These are phyloP conservation scores for Suillus subaureus DNA, from an alignment of 768 basidiomycete species.

Conservation along the genomic window DNA sequence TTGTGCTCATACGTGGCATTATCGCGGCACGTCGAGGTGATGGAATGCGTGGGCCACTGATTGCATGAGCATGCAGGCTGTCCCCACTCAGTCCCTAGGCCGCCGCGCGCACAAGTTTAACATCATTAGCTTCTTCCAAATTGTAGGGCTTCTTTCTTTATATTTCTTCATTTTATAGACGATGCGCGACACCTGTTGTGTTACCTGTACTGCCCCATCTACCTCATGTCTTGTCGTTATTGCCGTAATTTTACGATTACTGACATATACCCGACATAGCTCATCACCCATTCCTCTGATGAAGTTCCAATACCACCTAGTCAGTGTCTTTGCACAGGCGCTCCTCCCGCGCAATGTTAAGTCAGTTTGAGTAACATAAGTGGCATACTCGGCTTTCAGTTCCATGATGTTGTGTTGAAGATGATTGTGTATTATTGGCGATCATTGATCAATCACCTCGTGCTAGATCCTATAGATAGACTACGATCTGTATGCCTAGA, in stretches of 20 bases:
- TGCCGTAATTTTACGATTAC: background rate
- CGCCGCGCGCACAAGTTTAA: too few species aligned
- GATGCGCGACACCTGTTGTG: background rate
- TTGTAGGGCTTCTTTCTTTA: too few species aligned
- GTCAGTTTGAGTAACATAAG: background rate
- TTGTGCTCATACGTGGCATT: constrained; percentile 64
- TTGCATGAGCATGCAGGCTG: constrained; percentile 27
- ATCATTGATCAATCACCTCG: background rate
- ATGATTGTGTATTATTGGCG: background rate
- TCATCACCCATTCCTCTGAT: background rate
- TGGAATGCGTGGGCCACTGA: constrained; percentile 60
- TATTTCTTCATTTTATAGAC: background rate
- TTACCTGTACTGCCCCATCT: background rate
- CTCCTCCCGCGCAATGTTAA: background rate
- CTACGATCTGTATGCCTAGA: background rate
- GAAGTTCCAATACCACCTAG: background rate
- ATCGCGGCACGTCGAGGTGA: constrained; percentile 63
- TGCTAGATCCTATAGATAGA: background rate
- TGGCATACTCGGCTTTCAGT: background rate
- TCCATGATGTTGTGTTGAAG: background rate
- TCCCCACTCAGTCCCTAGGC: background rate
- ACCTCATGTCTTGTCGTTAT: background rate
- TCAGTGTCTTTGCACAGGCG: background rate
- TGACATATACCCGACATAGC: background rate
- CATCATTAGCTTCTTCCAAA: background rate